Conservation (phyloP, 768 basidiomycete genomes). For the Favolaschia claudopus region DNA sequence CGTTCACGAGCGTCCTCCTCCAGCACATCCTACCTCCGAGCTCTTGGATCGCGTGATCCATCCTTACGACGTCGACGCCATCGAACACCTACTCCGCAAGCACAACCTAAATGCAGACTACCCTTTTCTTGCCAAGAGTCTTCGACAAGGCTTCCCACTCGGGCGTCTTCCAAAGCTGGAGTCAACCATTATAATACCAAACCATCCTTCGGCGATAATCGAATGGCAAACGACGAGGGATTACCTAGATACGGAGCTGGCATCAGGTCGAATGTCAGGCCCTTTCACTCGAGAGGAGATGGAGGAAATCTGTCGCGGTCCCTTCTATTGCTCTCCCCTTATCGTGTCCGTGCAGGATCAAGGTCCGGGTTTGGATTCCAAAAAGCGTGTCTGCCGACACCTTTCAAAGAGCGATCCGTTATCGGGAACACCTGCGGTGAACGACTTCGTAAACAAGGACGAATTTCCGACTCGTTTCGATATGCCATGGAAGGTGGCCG, state of each 20-base stretch:
- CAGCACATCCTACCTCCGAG: background rate
- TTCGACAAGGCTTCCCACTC: constrained; percentile 41
- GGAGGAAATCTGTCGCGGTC: constrained; percentile 32
- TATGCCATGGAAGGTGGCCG: constrained; percentile 15
- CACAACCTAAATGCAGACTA: constrained; percentile 33
- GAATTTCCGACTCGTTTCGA: constrained; percentile 26
- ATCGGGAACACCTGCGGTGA: constrained; percentile 11
- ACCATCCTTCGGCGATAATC: constrained; percentile 17
- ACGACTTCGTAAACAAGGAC: constrained; percentile 24
- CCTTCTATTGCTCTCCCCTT: constrained; percentile 34
- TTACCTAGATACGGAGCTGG: constrained; percentile 21
- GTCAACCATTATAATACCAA: constrained; percentile 7
- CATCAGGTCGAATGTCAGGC: constrained; percentile 20
- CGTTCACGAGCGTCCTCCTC: constrained; percentile 24
- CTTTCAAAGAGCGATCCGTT: constrained; percentile 24
- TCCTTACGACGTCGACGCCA: constrained; percentile 41
- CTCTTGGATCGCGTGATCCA: constrained; percentile 35
- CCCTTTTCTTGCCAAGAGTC: constrained; percentile 38
- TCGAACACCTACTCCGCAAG: constrained; percentile 30
- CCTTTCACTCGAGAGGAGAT: constrained; percentile 22
- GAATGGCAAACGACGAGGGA: constrained; percentile 7
- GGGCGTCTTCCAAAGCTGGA: constrained; percentile 33
- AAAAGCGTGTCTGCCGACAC: constrained; percentile 30
- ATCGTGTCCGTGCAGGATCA: constrained; percentile 22
- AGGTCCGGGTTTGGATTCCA: constrained; percentile 13